Percentiles rank a stretch among this genome's conserved stretches.
Conservation (phyloP, 1,139 yeast species). For the Meyerozyma elateridarum region DNA sequence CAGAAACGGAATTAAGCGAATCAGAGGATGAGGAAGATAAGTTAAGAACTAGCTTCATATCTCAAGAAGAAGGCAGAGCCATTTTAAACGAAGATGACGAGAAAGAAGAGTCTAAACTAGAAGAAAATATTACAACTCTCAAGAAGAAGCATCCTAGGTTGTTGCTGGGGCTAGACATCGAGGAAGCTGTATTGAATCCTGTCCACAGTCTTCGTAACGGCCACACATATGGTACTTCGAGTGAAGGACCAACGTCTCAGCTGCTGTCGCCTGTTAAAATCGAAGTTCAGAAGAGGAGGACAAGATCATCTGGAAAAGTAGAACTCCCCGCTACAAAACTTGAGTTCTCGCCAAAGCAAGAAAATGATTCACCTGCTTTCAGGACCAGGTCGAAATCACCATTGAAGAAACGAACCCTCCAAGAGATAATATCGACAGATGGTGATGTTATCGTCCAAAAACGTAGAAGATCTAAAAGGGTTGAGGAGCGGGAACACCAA, state of each 20-base stretch:
- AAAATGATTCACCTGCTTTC: conserved; percentile 29
- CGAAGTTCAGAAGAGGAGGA: background rate
- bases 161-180: conserved; percentile 2
- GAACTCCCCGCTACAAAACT: background rate
- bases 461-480: conserved; percentile 12
- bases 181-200: background rate
- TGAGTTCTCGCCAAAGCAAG: background rate
- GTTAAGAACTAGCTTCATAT: background rate
- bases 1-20: conserved; percentile 1
- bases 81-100: background rate
- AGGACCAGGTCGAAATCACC: conserved; percentile 44
- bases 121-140: background rate
- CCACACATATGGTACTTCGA: background rate
- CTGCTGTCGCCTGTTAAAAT: background rate
- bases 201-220: background rate
- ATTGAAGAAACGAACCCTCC: conserved; percentile 25
- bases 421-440: conserved; percentile 22
- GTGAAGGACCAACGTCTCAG: no score
- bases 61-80: background rate
- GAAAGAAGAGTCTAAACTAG: background rate
- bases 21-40: background rate
- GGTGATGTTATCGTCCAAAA: conserved; percentile 15
- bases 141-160: conserved; percentile 1
- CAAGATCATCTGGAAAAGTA: no score
- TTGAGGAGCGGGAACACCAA: conserved; percentile 7